Evolutionary conservation across 257 asterid species (phyloP).

Genomic region (Primulina huaijiensis): DNA sequence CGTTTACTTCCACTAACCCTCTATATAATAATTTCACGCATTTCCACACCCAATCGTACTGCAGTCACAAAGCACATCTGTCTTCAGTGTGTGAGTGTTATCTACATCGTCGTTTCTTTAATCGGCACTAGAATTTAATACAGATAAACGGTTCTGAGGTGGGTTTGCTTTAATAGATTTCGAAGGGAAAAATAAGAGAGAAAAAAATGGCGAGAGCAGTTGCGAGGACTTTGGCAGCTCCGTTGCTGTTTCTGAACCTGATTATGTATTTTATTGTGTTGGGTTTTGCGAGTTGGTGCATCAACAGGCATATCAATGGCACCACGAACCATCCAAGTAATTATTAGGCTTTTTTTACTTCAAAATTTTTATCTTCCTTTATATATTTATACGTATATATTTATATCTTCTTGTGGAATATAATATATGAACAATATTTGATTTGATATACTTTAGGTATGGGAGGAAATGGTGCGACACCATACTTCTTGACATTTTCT

Average conservation of each 20-base stretch:
- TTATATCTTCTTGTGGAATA: not conserved
- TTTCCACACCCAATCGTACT: not conserved
- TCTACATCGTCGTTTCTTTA: not conserved
- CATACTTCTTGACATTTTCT: constrained; percentile 51
- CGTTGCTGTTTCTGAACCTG: constrained; percentile 46
- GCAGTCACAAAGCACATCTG: not conserved
- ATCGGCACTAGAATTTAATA: not conserved
- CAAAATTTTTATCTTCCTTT: too few species aligned
- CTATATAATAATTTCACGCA: not conserved
- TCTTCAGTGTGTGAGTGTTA: not conserved
- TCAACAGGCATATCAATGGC: constrained; percentile 45
- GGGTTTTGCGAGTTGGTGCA: constrained; percentile 57
- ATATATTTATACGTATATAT: too few species aligned
- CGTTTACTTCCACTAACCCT: constrained; percentile 10
- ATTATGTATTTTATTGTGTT: constrained; percentile 40
- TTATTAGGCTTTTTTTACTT: too few species aligned
- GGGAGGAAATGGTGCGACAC: constrained; percentile 88
- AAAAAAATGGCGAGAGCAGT: constrained; percentile 39
- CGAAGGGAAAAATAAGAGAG: not conserved
- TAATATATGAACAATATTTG: not conserved
- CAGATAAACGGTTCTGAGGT: too few species aligned
- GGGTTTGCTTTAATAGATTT: not conserved
- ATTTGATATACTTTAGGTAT: constrained; percentile 38
- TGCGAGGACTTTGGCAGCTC: constrained; percentile 43
- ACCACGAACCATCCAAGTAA: constrained; percentile 49